Evolutionary conservation across 768 basidiomycete genomes (phyloP).

Genomic region (Amylocystis lapponica): DNA sequence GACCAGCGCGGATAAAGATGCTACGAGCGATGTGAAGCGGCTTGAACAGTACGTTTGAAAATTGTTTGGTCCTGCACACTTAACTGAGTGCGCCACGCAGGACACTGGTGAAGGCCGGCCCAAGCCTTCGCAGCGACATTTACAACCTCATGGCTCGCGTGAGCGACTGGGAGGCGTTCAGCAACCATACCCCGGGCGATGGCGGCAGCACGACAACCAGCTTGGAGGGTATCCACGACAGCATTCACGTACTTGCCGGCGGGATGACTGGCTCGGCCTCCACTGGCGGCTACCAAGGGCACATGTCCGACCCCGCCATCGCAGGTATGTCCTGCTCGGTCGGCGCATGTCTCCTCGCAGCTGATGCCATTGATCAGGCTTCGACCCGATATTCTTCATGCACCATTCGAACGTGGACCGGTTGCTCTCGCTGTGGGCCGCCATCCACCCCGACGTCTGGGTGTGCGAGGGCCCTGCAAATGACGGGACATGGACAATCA

Average conservation of each 20-base stretch:
- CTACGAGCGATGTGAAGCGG: slow-evolving; percentile 3
- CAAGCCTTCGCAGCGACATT: too few species aligned
- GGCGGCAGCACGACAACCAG: slow-evolving; percentile 38
- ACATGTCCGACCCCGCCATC: slow-evolving; percentile 35
- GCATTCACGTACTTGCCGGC: slow-evolving; percentile 32
- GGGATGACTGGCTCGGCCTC: too few species aligned
- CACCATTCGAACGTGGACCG: slow-evolving; percentile 52
- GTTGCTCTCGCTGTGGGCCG: slow-evolving; percentile 45
- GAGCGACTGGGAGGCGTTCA: slow-evolving; percentile 39
- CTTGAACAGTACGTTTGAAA: slow-evolving; percentile 13
- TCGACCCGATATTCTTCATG: slow-evolving; percentile 50
- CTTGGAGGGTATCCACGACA: slow-evolving; percentile 45
- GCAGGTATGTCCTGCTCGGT: too few species aligned
- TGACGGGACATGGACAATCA: slow-evolving; percentile 11
- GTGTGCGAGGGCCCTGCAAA: slow-evolving; percentile 17
- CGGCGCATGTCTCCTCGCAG: too few species aligned
- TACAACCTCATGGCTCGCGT: slow-evolving; percentile 13
- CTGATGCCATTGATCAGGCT: too few species aligned
- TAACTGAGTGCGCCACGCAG: too few species aligned
- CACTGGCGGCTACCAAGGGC: slow-evolving; percentile 35
- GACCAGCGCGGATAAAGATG: slow-evolving; percentile 16
- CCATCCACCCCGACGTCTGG: slow-evolving; percentile 37
- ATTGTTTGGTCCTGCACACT: too few species aligned
- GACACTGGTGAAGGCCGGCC: too few species aligned
- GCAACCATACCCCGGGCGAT: slow-evolving; percentile 36